phyloP scores from a whole-genome alignment of 2,329 filamentous ascomycete genomes.

The Juglanconis oblonga region DNA sequence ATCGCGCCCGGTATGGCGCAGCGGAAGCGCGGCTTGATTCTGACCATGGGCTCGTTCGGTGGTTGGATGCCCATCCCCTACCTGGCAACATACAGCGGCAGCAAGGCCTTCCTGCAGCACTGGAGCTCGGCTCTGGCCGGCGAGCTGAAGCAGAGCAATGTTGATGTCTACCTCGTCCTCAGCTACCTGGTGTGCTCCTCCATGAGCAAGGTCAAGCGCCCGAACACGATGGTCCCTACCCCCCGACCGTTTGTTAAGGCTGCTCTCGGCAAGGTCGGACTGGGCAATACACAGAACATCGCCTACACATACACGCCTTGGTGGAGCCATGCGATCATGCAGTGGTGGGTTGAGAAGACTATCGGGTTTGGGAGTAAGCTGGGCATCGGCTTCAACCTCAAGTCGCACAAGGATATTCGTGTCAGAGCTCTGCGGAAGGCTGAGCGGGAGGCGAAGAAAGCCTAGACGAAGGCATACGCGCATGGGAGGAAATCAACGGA shows the following conservation, averaged over 20 bases:
- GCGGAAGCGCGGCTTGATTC: constrained; percentile 81
- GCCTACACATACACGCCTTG: constrained; percentile 86
- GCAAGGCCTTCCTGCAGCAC: constrained; percentile 96
- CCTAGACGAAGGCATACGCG: background rate
- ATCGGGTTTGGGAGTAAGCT: constrained; percentile 47
- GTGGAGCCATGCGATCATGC: constrained; percentile 88
- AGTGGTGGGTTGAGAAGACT: constrained; percentile 70
- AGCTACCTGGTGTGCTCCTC: constrained; percentile 92
- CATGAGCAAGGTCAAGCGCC: constrained; percentile 91
- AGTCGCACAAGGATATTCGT: constrained; percentile 81
- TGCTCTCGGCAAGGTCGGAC: constrained; percentile 77
- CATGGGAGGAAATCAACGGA: background rate
- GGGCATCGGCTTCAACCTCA: constrained; percentile 49
- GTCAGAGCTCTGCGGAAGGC: constrained; percentile 79
- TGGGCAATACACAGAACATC: constrained; percentile 73
- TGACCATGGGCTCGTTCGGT: constrained; percentile 97
- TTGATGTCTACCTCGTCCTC: constrained; percentile 88
- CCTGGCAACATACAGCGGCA: constrained; percentile 93
- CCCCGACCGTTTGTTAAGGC: constrained; percentile 79
- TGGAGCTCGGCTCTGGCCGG: constrained; percentile 86
- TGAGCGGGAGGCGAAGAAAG: constrained; percentile 75
- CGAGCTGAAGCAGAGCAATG: constrained; percentile 75
- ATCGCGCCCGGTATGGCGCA: constrained; percentile 81
- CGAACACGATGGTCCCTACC: constrained; percentile 74
- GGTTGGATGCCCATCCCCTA: constrained; percentile 89